Conservation (phyloP, 805 yeast genomes). For the Lachancea dasiensis region DNA sequence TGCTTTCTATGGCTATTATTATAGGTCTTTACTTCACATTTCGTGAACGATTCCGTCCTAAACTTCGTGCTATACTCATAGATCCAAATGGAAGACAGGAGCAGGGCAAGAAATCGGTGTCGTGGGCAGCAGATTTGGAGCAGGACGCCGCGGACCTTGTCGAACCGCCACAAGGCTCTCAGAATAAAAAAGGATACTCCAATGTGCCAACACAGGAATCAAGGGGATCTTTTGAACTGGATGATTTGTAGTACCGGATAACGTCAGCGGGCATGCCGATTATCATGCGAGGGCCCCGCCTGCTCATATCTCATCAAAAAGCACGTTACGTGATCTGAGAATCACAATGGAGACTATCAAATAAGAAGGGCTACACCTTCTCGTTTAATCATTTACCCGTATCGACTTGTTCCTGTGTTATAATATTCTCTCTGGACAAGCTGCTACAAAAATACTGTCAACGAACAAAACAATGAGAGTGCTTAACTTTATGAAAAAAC, state of each 20-base stretch:
- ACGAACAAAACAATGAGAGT: too few species aligned
- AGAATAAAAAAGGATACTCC: conserved; percentile 18
- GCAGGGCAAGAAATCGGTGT: conserved; percentile 29
- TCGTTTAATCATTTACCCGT: too few species aligned
- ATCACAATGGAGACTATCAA: too few species aligned
- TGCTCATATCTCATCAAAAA: too few species aligned
- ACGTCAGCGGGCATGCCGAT: too few species aligned
- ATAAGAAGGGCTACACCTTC: too few species aligned
- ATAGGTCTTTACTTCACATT: conserved; percentile 12
- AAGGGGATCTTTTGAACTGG: conserved; percentile 22
- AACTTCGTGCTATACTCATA: conserved; percentile 17
- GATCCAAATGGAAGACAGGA: conserved; percentile 18
- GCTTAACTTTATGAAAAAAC: too few species aligned
- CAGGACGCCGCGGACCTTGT: conserved; percentile 11
- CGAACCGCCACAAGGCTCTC: conserved; percentile 1
- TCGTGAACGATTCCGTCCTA: conserved; percentile 13
- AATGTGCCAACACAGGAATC: conserved; percentile 18
- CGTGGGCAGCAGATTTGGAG: conserved; percentile 36
- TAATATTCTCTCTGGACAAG: too few species aligned
- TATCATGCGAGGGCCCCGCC: too few species aligned
- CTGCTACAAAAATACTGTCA: too few species aligned
- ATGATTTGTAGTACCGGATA: conserved; percentile 12
- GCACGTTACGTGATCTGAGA: too few species aligned
- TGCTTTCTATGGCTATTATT: conserved; percentile 10
- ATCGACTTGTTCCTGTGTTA: too few species aligned